A percentile compares a stretch with the other conserved stretches of the same genome.
Conservation (phyloP, 768 basidiomycete species). For the Rhizopogon salebrosus region DNA sequence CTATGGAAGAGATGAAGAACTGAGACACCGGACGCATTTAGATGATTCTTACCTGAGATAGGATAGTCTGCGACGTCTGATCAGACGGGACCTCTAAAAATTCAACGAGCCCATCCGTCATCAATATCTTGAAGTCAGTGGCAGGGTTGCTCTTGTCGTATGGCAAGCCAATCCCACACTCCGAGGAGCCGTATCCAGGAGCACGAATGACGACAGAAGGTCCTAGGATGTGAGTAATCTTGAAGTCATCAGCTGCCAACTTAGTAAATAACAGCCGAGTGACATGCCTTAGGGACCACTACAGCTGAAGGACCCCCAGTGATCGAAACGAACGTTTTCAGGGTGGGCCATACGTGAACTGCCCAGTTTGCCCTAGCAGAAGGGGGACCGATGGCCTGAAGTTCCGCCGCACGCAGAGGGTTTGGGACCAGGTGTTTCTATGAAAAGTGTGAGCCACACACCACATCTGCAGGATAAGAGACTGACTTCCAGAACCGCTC, state of each 20-base stretch:
- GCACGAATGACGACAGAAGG: not conserved
- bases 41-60: conserved; percentile 1
- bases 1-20: not conserved
- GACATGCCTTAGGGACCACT: conserved; percentile 1
- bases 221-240: conserved; percentile 1
- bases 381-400: conserved; percentile 3
- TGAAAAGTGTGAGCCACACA: not conserved
- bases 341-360: not conserved
- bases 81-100: conserved; percentile 1
- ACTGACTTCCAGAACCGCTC: conserved; percentile 1
- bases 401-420: conserved; percentile 6
- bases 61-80: not conserved
- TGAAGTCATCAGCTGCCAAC: not conserved
- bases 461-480: too few relatives aligned
- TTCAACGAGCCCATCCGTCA: conserved; percentile 7
- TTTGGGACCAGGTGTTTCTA: not conserved
- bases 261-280: too few relatives aligned
- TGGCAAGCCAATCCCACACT: not conserved
- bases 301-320: conserved; percentile 1
- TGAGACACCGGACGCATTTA: not conserved
- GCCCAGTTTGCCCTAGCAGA: not conserved
- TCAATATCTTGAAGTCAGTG: conserved; percentile 3
- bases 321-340: not conserved
- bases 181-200: not conserved
- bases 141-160: conserved; percentile 3